These are phyloP conservation scores for Colletotrichum orchidophilum DNA, from an alignment of 2,329 filamentous ascomycete species.

Conservation along the genomic window DNA sequence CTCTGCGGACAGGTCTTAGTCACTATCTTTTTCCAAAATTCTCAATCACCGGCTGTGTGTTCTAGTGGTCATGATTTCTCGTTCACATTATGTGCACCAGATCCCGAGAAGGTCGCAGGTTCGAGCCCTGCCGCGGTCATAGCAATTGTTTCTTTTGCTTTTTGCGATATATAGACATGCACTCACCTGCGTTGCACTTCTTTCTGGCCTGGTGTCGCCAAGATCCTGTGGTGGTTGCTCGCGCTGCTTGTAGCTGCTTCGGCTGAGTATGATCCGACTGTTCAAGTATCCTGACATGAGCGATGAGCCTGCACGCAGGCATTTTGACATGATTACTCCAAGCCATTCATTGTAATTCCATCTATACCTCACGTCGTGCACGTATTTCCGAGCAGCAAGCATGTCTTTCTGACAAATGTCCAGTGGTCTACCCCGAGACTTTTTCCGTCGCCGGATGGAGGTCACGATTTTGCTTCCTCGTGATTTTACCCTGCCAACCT, in stretches of 20 bases:
- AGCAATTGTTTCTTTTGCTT: not conserved
- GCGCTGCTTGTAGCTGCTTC: too few relatives aligned
- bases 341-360: not conserved
- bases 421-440: not conserved
- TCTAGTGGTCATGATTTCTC: slow-evolving; percentile 30
- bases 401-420: not conserved
- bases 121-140: slow-evolving; percentile 28
- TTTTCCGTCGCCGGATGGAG: not conserved
- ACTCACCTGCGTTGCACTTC: not conserved
- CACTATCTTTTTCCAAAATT: accelerated
- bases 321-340: not conserved
- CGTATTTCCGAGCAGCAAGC: not conserved
- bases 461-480: not conserved
- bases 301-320: not conserved
- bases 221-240: not conserved
- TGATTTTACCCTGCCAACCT: not conserved
- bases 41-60: slow-evolving; percentile 13
- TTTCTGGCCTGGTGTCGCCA: not conserved
- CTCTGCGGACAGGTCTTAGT: not conserved
- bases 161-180: not conserved
- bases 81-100: slow-evolving; percentile 25
- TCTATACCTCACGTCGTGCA: not conserved
- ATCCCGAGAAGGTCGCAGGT: slow-evolving; percentile 29
- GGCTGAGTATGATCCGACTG: too few relatives aligned
- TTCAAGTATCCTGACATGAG: not conserved